phyloP scores from a whole-genome alignment of 2,329 filamentous ascomycete genomes.

The Hymenoscyphus scutula region DNA sequence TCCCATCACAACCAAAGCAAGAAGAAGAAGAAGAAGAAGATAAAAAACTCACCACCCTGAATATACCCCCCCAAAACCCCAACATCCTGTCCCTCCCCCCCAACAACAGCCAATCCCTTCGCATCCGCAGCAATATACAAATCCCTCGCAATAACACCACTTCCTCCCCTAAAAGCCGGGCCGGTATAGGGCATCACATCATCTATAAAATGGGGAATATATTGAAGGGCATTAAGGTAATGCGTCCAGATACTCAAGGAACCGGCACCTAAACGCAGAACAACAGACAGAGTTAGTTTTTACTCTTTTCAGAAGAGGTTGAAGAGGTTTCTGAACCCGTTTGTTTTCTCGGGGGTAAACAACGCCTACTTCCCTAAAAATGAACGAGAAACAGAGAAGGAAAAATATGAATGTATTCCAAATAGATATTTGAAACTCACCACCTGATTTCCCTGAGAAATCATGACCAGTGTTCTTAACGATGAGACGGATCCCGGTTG shows the following conservation, averaged over 20 bases:
- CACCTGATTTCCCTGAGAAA: slow-evolving; percentile 24
- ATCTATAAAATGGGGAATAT: slow-evolving; percentile 38
- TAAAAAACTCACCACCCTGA: slow-evolving; percentile 29
- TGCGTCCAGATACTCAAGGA: slow-evolving; percentile 53
- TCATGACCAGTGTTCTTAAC: slow-evolving; percentile 28
- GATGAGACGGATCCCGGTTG: slow-evolving; percentile 41
- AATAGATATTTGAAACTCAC: too few species aligned
- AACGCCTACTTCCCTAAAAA: too few species aligned
- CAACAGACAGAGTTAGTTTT: too few species aligned
- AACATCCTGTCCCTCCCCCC: slow-evolving; percentile 46
- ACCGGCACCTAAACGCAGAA: too few species aligned
- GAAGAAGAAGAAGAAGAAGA: too few species aligned
- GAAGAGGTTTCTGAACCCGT: too few species aligned
- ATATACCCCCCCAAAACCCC: slow-evolving; percentile 47
- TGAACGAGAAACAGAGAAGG: too few species aligned
- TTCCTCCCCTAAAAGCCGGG: slow-evolving; percentile 39
- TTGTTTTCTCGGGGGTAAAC: too few species aligned
- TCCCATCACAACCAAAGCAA: too few species aligned
- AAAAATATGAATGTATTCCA: too few species aligned
- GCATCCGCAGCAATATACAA: slow-evolving; percentile 43
- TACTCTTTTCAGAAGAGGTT: too few species aligned
- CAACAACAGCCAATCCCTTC: slow-evolving; percentile 46
- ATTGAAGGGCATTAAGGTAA: slow-evolving; percentile 41
- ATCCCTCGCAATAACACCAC: slow-evolving; percentile 45
- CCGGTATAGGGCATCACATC: slow-evolving; percentile 27